Evolutionary conservation across 2,329 filamentous ascomycete species (phyloP).

Genomic region (Leptographium lundbergii): DNA sequence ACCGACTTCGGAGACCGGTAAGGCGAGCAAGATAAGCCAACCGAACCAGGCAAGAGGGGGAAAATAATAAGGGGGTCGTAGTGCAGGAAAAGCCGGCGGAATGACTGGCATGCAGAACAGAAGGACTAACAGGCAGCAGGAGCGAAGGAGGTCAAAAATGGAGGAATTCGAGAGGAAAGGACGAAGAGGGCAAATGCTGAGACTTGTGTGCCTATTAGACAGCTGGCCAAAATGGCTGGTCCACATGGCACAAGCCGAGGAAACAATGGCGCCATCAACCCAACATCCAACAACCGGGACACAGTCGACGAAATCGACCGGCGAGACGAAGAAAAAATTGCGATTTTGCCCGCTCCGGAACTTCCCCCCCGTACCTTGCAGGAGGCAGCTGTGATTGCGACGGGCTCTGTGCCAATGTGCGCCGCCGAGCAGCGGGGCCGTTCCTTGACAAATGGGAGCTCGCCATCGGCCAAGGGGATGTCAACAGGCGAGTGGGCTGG

Average conservation of each 20-base stretch:
- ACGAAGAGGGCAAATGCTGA: neutral
- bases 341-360: neutral
- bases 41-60: neutral
- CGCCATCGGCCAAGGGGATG: slow-evolving; percentile 9
- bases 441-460: slow-evolving; percentile 3
- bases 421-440: neutral
- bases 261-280: slow-evolving; percentile 18
- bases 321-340: neutral
- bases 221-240: neutral
- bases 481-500: slow-evolving; percentile 7
- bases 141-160: too few species aligned
- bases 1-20: neutral
- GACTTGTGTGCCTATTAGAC: neutral
- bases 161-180: neutral
- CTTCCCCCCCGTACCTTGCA: neutral
- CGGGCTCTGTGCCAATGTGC: neutral
- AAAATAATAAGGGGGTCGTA: neutral
- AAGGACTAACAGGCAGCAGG: too few species aligned
- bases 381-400: neutral
- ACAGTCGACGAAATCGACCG: neutral
- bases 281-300: neutral
- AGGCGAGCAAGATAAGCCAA: neutral
- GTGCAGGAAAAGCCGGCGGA: too few species aligned
- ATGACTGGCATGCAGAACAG: too few species aligned
- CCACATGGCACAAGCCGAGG: slow-evolving; percentile 15